phyloP scores from a whole-genome alignment of 2,329 filamentous ascomycete species.

The Laburnicola sp. region DNA sequence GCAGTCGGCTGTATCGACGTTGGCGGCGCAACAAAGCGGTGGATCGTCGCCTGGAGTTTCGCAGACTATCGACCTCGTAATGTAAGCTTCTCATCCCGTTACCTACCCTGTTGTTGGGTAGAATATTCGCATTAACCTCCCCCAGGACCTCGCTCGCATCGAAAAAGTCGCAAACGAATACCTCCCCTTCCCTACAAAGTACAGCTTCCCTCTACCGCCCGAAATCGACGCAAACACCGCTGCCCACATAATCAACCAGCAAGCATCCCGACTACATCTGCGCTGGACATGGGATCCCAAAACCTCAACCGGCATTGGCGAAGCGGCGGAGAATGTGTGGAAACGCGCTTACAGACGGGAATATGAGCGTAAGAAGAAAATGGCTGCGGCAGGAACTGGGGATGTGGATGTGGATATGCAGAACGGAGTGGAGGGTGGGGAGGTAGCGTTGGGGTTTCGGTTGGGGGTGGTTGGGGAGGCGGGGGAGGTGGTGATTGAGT shows the following conservation, averaged over 20 bases:
- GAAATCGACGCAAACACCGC: slow-evolving; percentile 28
- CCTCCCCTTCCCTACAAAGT: slow-evolving; percentile 58
- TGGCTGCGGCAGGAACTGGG: slow-evolving; percentile 1
- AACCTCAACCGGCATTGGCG: slow-evolving; percentile 61
- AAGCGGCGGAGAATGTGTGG: slow-evolving; percentile 75
- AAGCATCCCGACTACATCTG: slow-evolving; percentile 62
- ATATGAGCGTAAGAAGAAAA: slow-evolving; percentile 43
- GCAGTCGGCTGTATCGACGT: slow-evolving; percentile 80
- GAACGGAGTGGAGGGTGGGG: slow-evolving; percentile 32
- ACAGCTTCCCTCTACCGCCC: slow-evolving; percentile 49
- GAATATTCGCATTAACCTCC: not conserved
- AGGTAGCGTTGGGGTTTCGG: slow-evolving; percentile 47
- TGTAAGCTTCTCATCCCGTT: slow-evolving; percentile 30
- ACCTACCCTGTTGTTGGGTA: not conserved
- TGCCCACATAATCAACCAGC: slow-evolving; percentile 48
- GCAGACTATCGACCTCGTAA: slow-evolving; percentile 64
- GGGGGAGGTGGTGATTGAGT: slow-evolving; percentile 57
- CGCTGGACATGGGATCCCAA: slow-evolving; percentile 66
- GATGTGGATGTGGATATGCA: slow-evolving; percentile 38
- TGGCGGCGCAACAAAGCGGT: slow-evolving; percentile 73
- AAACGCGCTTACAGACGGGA: slow-evolving; percentile 71
- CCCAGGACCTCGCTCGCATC: slow-evolving; percentile 29
- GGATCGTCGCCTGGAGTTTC: slow-evolving; percentile 91
- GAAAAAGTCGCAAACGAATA: slow-evolving; percentile 53
- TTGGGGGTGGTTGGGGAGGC: slow-evolving; percentile 41